A percentile compares a stretch with the other conserved stretches of the same genome.
Evolutionary conservation across 2,329 filamentous ascomycete genomes (phyloP).

Genomic region (Septoria petroselini): DNA sequence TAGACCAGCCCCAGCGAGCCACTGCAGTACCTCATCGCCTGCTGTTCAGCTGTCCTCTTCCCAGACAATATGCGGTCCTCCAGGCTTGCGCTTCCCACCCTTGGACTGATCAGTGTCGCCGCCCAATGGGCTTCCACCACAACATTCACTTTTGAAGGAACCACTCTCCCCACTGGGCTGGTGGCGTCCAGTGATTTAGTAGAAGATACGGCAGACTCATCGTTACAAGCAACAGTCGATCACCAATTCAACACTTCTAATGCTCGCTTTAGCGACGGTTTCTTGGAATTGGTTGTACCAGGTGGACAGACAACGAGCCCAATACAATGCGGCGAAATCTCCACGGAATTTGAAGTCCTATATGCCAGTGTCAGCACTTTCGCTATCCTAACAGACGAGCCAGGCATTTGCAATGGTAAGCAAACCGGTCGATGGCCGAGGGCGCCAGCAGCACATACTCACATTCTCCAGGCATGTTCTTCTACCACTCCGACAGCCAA

Average conservation of each 20-base stretch:
- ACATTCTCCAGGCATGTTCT: conserved; percentile 26
- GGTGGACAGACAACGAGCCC: conserved; percentile 17
- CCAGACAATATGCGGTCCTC: not conserved
- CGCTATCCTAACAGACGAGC: conserved; percentile 8
- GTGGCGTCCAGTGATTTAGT: conserved; percentile 4
- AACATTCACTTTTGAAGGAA: conserved; percentile 11
- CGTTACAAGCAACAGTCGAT: not conserved
- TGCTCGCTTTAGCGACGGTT: conserved; percentile 15
- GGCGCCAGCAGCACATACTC: too few relatives aligned
- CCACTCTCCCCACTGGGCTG: conserved; percentile 10
- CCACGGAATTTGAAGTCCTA: conserved; percentile 17
- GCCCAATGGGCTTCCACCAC: conserved; percentile 14
- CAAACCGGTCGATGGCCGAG: too few relatives aligned
- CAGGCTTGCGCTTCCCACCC: not conserved
- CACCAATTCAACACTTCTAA: conserved; percentile 15
- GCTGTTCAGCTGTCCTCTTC: too few relatives aligned
- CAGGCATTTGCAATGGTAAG: conserved; percentile 12
- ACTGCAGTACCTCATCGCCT: not conserved
- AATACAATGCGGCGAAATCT: conserved; percentile 20
- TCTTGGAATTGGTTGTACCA: conserved; percentile 21
- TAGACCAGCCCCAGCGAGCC: not conserved
- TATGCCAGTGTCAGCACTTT: conserved; percentile 24
- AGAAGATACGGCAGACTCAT: not conserved
- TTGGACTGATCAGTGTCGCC: not conserved
- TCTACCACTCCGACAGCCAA: conserved; percentile 24